Base-by-base conservation (phyloP, 768 basidiomycete genomes). In the Termitomyces sp. region DNA sequence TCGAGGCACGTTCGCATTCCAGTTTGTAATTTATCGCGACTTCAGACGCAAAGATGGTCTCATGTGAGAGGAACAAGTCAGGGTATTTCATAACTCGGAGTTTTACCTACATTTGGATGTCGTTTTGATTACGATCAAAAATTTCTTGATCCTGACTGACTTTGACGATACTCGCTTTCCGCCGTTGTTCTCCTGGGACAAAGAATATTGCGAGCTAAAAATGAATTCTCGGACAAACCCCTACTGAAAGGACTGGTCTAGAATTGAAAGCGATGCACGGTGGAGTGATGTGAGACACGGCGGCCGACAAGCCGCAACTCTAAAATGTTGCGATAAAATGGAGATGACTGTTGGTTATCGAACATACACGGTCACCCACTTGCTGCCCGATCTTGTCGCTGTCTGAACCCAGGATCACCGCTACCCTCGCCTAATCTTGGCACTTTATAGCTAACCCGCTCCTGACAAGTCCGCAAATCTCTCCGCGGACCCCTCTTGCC, bases 261-360 rank as follows among this genome's bases (percentile, higher is more conserved):
- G 30, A 32, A 32, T 21, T 24, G 28, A 17, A 26, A 35, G 38
- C 10, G 26, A 52, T 54, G 53, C 45, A 54, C 38, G 46, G 53
- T 54, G 44, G 34, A 40, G 49, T 35, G 38, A 55, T 35, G 38
- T 55, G 54, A 55, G 54, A 55, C 54, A 55, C 46, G 54, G 54
- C 14, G 9, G 47, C 47, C 47, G 47, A 9, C 47, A 35, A 35
- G 54, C 54, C 54, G 54, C 48, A 55, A 50, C 47, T 55, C 47
- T 44, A 55, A 46, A 55, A 49, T 49, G 47, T 50, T 49, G 41
- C 17, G 19, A 55, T 55, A 55, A 55, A 55, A 55, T 55, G 54
- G 54, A 54, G 54, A 43, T 55, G 26, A 35, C 42, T 43, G 21
- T 10, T 32, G 30, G 9, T 22, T 43, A 44, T 26, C 42, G 22